Base-by-base conservation (phyloP, 2,329 filamentous ascomycete species). In the Colletotrichum shisoi region DNA sequence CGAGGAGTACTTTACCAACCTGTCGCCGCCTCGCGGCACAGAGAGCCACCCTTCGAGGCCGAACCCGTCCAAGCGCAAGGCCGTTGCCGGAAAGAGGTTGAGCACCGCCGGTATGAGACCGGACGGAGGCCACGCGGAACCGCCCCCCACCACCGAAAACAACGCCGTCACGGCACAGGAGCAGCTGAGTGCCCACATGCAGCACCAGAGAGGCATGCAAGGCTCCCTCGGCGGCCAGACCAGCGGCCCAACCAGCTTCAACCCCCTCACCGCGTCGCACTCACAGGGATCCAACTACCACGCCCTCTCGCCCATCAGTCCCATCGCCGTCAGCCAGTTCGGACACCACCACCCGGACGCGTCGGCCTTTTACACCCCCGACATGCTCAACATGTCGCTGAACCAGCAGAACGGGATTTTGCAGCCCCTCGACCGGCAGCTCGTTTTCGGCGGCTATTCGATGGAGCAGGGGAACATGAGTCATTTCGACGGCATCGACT, bases 1-100 rank as follows among this genome's bases (percentile, higher is more conserved):
- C 0, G 94, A 97, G 73, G 93, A 98, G 72, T 97, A 96, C 79
- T 94, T 98, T 75, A 91, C 91, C 6, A 92, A 89, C 56, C 81
- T 96, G 44, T 91, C 89, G 1, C 89, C 91, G 13, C 85, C 87
- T 70, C 79, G 87, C 76, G 81, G 80, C 74, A 77, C 79, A 57
- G 81, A 88, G 15, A 54, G 57, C 13, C 59, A 62, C 13, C 21
- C 52, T 4, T 63, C 58, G 4, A 49, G 51, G 37, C 64, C 64
- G 2, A 67, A 68, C 19, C 46, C 67, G 24, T 48, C 68, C 13
- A 81, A 81, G 71, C 76, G 79, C 49, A 81, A 81, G 71, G 70
- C 73, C 3, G 63, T 71, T 69, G 77, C 73, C 3, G 65, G 62
- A 72, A 84, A 78, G 74, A 79, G 74, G 67, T 74, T 69, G 69